Evolutionary conservation across 768 basidiomycete species (phyloP).

Genomic region (Mycena filopes): DNA sequence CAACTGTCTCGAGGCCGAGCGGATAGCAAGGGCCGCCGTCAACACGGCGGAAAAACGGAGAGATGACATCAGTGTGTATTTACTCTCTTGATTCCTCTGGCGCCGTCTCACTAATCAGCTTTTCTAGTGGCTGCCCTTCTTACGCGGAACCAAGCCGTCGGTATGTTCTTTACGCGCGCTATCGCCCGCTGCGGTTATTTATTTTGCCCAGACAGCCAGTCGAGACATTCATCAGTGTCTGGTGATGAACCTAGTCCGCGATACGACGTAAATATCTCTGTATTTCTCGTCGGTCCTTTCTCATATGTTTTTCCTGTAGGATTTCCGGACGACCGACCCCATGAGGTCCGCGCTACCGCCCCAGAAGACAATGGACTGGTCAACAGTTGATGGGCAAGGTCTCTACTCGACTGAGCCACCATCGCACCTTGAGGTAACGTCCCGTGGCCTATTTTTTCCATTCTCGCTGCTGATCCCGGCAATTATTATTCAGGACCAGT

Average conservation of each 20-base stretch:
- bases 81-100: slow-evolving; percentile 15
- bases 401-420: slow-evolving; percentile 55
- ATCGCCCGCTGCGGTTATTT: slow-evolving; percentile 11
- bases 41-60: slow-evolving; percentile 73
- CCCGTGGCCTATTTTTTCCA: neutral
- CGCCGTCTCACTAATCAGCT: slow-evolving; percentile 32
- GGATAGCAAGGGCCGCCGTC: slow-evolving; percentile 73
- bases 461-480: slow-evolving; percentile 13
- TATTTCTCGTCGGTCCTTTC: slow-evolving; percentile 5
- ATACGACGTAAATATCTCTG: slow-evolving; percentile 39
- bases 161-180: slow-evolving; percentile 22
- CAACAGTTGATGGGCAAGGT: slow-evolving; percentile 52
- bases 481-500: slow-evolving; percentile 48
- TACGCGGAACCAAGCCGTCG: slow-evolving; percentile 55
- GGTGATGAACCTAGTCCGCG: slow-evolving; percentile 58
- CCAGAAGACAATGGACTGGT: slow-evolving; percentile 60
- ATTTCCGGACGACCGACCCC: slow-evolving; percentile 52
- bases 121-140: slow-evolving; percentile 58
- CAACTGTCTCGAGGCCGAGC: slow-evolving; percentile 73
- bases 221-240: slow-evolving; percentile 64
- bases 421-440: slow-evolving; percentile 58
- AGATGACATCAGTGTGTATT: slow-evolving; percentile 67
- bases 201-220: slow-evolving; percentile 50
- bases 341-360: slow-evolving; percentile 54
- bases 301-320: slow-evolving; percentile 37